Evolutionary conservation across 352 stramenopile genomes (phyloP).

Genomic region (Sclerospora graminicola): DNA sequence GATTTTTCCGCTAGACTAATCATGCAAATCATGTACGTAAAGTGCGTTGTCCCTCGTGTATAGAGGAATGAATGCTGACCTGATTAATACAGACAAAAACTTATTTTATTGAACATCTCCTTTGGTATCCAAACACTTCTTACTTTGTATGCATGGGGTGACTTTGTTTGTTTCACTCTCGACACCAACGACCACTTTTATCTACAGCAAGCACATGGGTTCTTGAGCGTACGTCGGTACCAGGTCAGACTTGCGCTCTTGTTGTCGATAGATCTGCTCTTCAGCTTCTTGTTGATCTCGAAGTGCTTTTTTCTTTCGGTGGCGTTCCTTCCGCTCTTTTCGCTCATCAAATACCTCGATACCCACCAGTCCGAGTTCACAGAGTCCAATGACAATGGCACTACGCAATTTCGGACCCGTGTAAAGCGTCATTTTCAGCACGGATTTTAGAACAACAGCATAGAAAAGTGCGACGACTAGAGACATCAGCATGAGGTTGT

Average conservation of each 20-base stretch:
- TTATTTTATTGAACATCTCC: no score
- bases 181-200: no score
- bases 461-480: slow-evolving; percentile 46
- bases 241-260: slow-evolving; percentile 20
- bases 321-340: slow-evolving; percentile 42
- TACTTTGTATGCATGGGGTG: no score
- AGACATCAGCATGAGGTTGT: slow-evolving; percentile 66
- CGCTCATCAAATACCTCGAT: slow-evolving; percentile 70
- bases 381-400: slow-evolving; percentile 47
- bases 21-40: no score
- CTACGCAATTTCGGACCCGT: slow-evolving; percentile 48
- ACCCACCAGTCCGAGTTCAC: slow-evolving; percentile 52
- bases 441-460: slow-evolving; percentile 33
- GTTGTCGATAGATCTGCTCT: slow-evolving; percentile 15
- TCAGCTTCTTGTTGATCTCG: slow-evolving; percentile 30
- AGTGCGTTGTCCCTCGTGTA: no score
- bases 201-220: no score
- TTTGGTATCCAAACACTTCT: no score
- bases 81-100: no score
- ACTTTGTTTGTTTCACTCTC: no score
- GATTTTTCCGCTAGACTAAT: no score
- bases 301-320: slow-evolving; percentile 46
- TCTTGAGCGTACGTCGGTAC: no score
- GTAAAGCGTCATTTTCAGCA: slow-evolving; percentile 54
- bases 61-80: no score